Evolutionary conservation across 371 early-diverging fungal species (phyloP), one percentile per base, ranked within the genome.

Genomic region (Syncephalastrum monosporum): DNA sequence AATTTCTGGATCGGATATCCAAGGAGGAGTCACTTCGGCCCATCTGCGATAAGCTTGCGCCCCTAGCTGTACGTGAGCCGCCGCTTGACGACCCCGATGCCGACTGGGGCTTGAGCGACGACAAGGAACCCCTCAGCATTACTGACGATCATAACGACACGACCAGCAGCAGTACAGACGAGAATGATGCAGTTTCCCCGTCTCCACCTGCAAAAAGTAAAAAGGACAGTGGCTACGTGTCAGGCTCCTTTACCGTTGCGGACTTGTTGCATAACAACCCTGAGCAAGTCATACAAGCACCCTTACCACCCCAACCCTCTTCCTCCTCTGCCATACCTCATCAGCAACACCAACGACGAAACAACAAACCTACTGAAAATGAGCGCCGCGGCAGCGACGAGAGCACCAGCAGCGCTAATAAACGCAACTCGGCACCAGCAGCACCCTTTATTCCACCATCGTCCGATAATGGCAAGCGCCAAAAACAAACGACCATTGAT

Each of bases 141-240:
- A 13, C n/a, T 1, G 47, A 53, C 24, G 15, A 48, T 10, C 29
- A 21, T 15, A 21, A 50, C 25, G 45, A 50, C 13, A 42, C 16
- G 50, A 42, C 5, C 29, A 46, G 47, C 23, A 29, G 43, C 49
- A 41, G 54, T 44, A 29, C 42, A 10, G 38, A 33, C 12, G 38
- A n/a, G 27, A 27, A 15, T 24, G 19, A 25, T 19, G 5, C 21
- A 23, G 33, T 14, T 48, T 21, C 19, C 38, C 47, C 19, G 43
- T 7, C 45, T 24, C 10, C 29, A 12, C 6, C 55, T 3, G 38
- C 46, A 48, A 63, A 50, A 24, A 64, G 55, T 17, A 77, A 77
- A 56, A 77, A 78, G 16, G 75, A 78, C 42, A 78, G 79, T 49
- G 79, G 68, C 0, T 78, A 78, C 58, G 53, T 64, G 4, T 60